Evolutionary conservation across 345 rosid genomes (phyloP).

Genomic region (Heritiera fomes): DNA sequence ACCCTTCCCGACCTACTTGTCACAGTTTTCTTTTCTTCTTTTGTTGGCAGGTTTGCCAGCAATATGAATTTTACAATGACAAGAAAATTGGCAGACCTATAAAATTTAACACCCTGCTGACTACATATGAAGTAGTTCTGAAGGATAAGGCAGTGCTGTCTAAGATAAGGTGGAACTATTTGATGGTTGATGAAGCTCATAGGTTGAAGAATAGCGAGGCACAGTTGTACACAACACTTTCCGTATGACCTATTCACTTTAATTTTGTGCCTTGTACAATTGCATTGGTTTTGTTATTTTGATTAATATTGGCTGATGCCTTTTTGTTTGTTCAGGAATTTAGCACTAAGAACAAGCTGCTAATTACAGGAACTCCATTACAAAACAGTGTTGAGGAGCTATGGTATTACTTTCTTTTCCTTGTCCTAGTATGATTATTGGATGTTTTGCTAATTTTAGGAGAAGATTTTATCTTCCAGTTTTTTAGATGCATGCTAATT

Average conservation of each 20-base stretch:
- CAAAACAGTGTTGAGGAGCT: conserved; percentile 99
- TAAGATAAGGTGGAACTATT: conserved; percentile 93
- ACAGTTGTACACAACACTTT: conserved; percentile 89
- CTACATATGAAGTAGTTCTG: conserved; percentile 96
- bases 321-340: conserved; percentile 67
- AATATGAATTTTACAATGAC: conserved; percentile 84
- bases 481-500: neutral
- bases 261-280: conserved; percentile 11
- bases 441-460: neutral
- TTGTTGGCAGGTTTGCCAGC: conserved; percentile 86
- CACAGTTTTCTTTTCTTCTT: neutral
- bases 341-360: conserved; percentile 94
- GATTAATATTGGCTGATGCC: conserved; percentile 16
- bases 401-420: conserved; percentile 55
- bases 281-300: conserved; percentile 22
- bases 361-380: conserved; percentile 96
- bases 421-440: neutral
- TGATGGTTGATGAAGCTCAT: conserved; percentile 99
- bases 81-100: conserved; percentile 84
- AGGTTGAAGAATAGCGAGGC: conserved; percentile 98
- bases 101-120: conserved; percentile 83
- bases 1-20: neutral
- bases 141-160: conserved; percentile 94
- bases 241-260: conserved; percentile 44
- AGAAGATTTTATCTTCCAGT: neutral